phyloP scores from a whole-genome alignment of 306 rosid species.

The Parietaria judaica region DNA sequence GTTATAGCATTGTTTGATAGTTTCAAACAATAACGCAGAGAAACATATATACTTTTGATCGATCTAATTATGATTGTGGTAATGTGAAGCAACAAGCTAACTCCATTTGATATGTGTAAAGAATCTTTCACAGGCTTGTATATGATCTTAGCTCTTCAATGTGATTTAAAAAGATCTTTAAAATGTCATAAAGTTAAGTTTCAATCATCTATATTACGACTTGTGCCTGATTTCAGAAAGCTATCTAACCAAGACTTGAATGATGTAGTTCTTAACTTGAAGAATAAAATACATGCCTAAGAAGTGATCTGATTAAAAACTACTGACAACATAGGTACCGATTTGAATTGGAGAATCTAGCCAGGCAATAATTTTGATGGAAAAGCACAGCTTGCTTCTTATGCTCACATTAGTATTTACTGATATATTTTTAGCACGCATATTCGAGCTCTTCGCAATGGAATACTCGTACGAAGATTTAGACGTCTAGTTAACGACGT shows the following conservation, averaged over 20 bases:
- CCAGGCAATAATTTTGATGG: conserved; percentile 18
- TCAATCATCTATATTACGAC: conserved; percentile 23
- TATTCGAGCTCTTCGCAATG: no score
- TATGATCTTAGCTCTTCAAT: background rate
- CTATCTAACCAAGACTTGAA: conserved; percentile 7
- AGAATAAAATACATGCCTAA: conserved; percentile 13
- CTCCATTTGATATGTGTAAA: background rate
- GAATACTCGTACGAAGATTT: no score
- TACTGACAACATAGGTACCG: conserved; percentile 20
- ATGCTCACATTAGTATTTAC: background rate
- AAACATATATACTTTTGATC: background rate
- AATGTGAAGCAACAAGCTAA: conserved; percentile 6
- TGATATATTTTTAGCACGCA: no score
- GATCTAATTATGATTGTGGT: conserved; percentile 5
- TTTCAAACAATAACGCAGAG: background rate
- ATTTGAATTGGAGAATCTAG: conserved; percentile 9
- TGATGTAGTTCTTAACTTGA: conserved; percentile 18
- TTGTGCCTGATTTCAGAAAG: conserved; percentile 19
- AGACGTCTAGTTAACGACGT: no score
- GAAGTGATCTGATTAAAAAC: conserved; percentile 25
- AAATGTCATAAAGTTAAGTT: conserved; percentile 15
- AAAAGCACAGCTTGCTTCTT: conserved; percentile 11
- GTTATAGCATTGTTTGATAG: no score
- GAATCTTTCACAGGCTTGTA: background rate
- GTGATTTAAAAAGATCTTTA: conserved; percentile 2